These are phyloP conservation scores for Sungouiella blattae DNA, from an alignment of 805 yeast species.

Conservation along the genomic window DNA sequence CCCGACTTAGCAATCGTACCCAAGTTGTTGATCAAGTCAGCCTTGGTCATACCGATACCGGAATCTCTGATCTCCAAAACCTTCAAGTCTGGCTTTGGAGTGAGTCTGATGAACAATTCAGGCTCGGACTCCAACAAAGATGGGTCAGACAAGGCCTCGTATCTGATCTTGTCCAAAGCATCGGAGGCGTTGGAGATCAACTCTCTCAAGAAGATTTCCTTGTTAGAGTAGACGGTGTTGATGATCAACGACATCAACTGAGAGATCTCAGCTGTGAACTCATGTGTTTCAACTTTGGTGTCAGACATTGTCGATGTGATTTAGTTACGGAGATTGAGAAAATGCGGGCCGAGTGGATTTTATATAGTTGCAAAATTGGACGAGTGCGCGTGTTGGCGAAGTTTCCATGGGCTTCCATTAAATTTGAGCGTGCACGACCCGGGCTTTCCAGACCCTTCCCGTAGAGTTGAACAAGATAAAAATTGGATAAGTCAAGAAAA, in stretches of 20 bases:
- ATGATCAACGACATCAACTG: constrained; percentile 99
- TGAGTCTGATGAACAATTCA: constrained; percentile 93
- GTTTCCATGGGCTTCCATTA: constrained; percentile 33
- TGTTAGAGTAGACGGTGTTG: constrained; percentile 99
- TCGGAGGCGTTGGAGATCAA: constrained; percentile 98
- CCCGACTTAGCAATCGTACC: constrained; percentile 99
- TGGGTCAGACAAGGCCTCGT: constrained; percentile 92
- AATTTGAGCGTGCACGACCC: neutral
- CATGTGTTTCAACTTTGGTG: constrained; percentile 71
- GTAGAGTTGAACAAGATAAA: no score
- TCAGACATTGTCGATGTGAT: constrained; percentile 40
- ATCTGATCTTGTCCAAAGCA: constrained; percentile 98
- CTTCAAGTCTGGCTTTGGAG: constrained; percentile 93
- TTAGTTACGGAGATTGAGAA: neutral
- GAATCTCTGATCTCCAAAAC: constrained; percentile 97
- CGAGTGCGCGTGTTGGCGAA: constrained; percentile 15
- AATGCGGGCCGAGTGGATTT: constrained; percentile 1
- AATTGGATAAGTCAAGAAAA: no score
- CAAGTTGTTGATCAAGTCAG: constrained; percentile 96
- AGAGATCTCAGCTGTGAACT: constrained; percentile 99
- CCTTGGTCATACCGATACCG: constrained; percentile 99
- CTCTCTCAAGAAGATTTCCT: constrained; percentile 98
- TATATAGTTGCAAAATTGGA: constrained; percentile 11
- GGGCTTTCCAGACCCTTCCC: no score
- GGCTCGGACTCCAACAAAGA: constrained; percentile 91